phyloP scores from a whole-genome alignment of 208 protist species.

The Wallacemonas sp. region DNA sequence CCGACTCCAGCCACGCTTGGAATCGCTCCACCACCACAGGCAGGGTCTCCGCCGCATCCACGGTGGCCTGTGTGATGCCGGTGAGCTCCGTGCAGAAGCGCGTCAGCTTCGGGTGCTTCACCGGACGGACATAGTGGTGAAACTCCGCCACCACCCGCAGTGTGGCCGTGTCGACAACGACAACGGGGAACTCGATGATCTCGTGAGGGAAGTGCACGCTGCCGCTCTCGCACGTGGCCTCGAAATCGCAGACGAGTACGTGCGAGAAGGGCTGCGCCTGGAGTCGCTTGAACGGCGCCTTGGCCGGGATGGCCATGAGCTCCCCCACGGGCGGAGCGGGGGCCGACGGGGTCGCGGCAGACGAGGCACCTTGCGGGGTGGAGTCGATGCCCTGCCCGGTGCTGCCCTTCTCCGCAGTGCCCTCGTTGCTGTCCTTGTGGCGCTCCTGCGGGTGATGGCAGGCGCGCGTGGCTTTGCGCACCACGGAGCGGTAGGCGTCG shows the following conservation, averaged over 20 bases:
- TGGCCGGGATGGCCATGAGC: constrained; percentile 32
- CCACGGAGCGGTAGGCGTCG: constrained; percentile 29
- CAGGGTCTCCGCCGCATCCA: constrained; percentile 78
- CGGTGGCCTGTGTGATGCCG: constrained; percentile 93
- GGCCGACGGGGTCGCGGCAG: neutral
- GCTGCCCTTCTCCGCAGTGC: neutral
- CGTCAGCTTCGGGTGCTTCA: constrained; percentile 73
- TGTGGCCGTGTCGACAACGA: constrained; percentile 81
- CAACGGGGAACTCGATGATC: constrained; percentile 97
- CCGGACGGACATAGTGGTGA: constrained; percentile 91
- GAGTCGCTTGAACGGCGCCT: constrained; percentile 34
- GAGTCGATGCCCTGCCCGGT: neutral
- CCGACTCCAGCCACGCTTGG: constrained; percentile 57
- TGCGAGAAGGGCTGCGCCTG: constrained; percentile 87
- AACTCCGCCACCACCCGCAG: constrained; percentile 80
- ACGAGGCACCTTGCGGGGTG: neutral
- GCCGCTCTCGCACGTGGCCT: constrained; percentile 86
- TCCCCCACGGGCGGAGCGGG: constrained; percentile 9
- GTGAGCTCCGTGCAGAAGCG: constrained; percentile 95
- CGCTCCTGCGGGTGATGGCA: neutral
- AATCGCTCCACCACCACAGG: constrained; percentile 64
- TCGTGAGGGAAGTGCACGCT: constrained; percentile 86
- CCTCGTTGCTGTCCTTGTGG: neutral
- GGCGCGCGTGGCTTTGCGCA: constrained; percentile 31
- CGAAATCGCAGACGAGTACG: constrained; percentile 92